phyloP scores from a whole-genome alignment of 495 filamentous ascomycete species.

The Durotheca rogersii region DNA sequence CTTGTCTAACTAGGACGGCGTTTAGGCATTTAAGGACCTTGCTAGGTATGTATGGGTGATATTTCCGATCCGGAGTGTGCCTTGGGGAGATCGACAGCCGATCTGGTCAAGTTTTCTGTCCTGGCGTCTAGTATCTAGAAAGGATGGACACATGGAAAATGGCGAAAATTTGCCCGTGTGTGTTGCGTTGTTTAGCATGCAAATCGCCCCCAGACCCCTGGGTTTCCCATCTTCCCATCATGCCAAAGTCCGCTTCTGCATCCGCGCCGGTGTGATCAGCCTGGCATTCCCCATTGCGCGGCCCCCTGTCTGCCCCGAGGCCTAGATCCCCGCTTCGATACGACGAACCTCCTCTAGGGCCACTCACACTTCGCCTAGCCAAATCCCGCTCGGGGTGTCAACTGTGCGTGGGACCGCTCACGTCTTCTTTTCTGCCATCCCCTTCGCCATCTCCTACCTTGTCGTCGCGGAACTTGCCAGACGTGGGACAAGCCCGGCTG shows the following conservation, averaged over 20 bases:
- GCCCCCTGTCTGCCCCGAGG: slow-evolving; percentile 9
- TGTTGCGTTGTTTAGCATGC: slow-evolving; percentile 26
- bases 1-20: slow-evolving; percentile 19
- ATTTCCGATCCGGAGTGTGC: not conserved
- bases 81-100: slow-evolving; percentile 17
- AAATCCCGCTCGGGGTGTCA: slow-evolving; percentile 12
- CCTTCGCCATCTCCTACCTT: not conserved
- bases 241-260: slow-evolving; percentile 27
- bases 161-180: slow-evolving; percentile 9
- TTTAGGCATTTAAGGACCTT: slow-evolving; percentile 51
- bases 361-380: slow-evolving; percentile 17
- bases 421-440: too few relatives aligned
- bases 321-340: slow-evolving; percentile 25
- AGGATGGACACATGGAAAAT: slow-evolving; percentile 24
- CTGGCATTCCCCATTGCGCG: slow-evolving; percentile 11
- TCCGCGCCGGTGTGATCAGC: slow-evolving; percentile 12
- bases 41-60: slow-evolving; percentile 42
- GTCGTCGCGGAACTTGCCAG: slow-evolving; percentile 19
- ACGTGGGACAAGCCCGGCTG: slow-evolving; percentile 1
- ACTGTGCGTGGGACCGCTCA: slow-evolving; percentile 17
- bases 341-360: slow-evolving; percentile 11
- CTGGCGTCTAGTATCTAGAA: slow-evolving; percentile 17
- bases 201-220: slow-evolving; percentile 15
- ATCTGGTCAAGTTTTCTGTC: slow-evolving; percentile 12
- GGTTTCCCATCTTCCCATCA: slow-evolving; percentile 23